Evolutionary conservation across 75 land plant genomes (phyloP), one percentile per base, ranked within the genome.

Genomic region (Pinus tabuliformis): DNA sequence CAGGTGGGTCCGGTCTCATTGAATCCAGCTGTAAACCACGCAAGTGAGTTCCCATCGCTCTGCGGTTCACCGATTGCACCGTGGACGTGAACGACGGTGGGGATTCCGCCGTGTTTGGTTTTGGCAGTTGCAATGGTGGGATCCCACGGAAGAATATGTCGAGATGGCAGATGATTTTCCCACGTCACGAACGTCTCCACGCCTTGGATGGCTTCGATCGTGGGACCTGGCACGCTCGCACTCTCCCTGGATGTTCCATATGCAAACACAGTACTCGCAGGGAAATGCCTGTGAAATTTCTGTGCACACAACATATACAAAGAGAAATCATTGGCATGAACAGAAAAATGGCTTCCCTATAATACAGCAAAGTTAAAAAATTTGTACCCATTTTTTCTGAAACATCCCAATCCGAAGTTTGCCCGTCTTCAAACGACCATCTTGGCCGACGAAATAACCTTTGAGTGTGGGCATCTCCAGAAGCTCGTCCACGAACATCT

Each of bases 271-370:
- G 65, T 78, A 0, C 93, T 82, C 16, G 84, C 58, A 11, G 91
- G 89, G 3, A 93, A 76, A 57, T 93, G 91, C 5, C 93, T 73
- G 78, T 93, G 95, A 59, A 93, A 91, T 86, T 87, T 88, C 95
- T 93, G 91, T 39, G 12, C 2, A 49, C 54, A 49, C 54, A 49
- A 49, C 54, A 49, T 9, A 49, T 11, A 49, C 4, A 71, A 4
- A 9, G 54, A 49, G 54, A 11, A 30, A 3, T 3, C 16, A 1
- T 36, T 15, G 36, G 14, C 24, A 28, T 3, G 18, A 66, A 17
- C 18, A 14, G 6, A n/a, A 59, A n/a, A 28, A 6, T 33, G 1
- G 13, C 52, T 5, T 37, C 33, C 9, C 54, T 3, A 42, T 15
- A 18, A 22, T 24, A 0, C 12, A 30, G 21, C 6, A 22, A 12